These are phyloP conservation scores for Fusarium sp. DNA, from an alignment of 2,329 filamentous ascomycete genomes.

Conservation along the genomic window DNA sequence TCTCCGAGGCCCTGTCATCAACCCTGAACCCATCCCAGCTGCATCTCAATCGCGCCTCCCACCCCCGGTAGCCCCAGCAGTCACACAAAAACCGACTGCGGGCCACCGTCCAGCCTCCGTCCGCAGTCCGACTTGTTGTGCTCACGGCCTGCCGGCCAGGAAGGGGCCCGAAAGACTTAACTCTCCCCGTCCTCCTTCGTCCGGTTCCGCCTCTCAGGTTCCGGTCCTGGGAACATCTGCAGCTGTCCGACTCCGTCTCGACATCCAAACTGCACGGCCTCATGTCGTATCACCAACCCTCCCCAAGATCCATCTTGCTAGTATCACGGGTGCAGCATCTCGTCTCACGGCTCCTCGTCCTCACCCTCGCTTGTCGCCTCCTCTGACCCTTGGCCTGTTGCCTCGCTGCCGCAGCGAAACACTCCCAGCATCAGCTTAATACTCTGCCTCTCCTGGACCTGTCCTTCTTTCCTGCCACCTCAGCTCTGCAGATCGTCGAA, in stretches of 20 bases:
- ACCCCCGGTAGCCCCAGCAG: conserved; percentile 51
- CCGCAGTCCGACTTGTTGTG: conserved; percentile 44
- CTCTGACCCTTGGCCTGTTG: conserved; percentile 27
- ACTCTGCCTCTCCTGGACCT: conserved; percentile 16
- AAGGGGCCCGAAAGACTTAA: conserved; percentile 42
- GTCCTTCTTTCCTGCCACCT: conserved; percentile 31
- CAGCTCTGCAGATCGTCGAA: conserved; percentile 36
- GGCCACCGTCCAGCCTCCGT: conserved; percentile 52
- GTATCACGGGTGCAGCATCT: conserved; percentile 61
- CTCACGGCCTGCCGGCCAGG: conserved; percentile 43
- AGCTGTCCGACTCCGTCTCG: conserved; percentile 56
- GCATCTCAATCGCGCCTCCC: conserved; percentile 54
- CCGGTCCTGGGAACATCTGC: conserved; percentile 51
- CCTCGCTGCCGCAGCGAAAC: conserved; percentile 22
- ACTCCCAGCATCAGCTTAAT: conserved; percentile 21
- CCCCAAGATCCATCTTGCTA: conserved; percentile 56
- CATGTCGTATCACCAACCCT: conserved; percentile 59
- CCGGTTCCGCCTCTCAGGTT: conserved; percentile 46
- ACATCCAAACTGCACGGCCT: conserved; percentile 57
- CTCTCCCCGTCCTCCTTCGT: conserved; percentile 32
- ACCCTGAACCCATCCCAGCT: conserved; percentile 53
- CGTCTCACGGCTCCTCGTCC: conserved; percentile 54
- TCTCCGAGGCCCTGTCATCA: conserved; percentile 50
- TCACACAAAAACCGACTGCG: conserved; percentile 60
- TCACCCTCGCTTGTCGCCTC: conserved; percentile 46